A percentile compares a stretch with the other conserved stretches of the same genome.
Evolutionary conservation across 2,329 filamentous ascomycete genomes (phyloP).

Genomic region (Beauveria bassiana): DNA sequence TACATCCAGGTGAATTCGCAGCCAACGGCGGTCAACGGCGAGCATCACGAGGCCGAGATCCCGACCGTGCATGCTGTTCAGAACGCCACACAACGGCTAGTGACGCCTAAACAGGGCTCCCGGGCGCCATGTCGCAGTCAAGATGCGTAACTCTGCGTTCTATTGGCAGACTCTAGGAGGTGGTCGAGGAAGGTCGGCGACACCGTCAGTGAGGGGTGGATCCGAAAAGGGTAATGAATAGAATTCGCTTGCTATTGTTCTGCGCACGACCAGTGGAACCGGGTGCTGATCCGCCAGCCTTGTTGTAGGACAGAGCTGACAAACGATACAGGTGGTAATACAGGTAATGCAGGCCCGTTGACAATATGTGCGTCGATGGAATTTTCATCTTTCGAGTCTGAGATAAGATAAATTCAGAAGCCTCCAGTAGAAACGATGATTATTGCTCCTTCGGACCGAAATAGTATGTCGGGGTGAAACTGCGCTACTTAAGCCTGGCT

Average conservation of each 20-base stretch:
- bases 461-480: background rate
- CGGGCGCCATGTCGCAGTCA: conserved; percentile 1
- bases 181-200: background rate
- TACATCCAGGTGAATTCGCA: background rate
- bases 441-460: background rate
- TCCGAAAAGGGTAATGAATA: conserved; percentile 13
- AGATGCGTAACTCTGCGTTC: background rate
- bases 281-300: conserved; percentile 7
- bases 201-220: conserved; percentile 1
- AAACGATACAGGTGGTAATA: background rate
- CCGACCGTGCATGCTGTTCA: background rate
- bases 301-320: background rate
- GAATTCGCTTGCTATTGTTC: conserved; percentile 12
- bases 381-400: background rate
- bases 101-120: background rate
- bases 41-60: background rate
- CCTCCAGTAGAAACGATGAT: background rate
- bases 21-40: background rate
- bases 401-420: background rate
- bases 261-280: conserved; percentile 4
- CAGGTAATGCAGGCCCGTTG: background rate
- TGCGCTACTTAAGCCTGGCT: background rate
- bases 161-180: background rate
- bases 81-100: background rate
- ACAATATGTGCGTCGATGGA: background rate